phyloP scores from a whole-genome alignment of 495 filamentous ascomycete species.

The Lasiosphaeris hirsuta region DNA sequence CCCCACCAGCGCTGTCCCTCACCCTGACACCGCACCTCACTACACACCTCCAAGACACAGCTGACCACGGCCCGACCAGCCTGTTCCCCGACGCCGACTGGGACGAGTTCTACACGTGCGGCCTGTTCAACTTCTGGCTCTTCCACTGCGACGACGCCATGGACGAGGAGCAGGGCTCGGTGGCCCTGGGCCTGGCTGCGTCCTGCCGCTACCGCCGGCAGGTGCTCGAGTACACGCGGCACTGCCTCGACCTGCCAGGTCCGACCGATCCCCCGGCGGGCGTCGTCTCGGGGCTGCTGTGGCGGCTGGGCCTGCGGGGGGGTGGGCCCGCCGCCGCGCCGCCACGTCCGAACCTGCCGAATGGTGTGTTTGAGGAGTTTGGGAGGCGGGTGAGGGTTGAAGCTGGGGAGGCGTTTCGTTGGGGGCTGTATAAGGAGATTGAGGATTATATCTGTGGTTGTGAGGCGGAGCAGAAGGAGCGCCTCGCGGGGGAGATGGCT shows the following conservation, averaged over 20 bases:
- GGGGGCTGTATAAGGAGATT: slow-evolving; percentile 11
- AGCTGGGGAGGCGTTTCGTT: slow-evolving; percentile 1
- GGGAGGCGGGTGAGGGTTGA: neutral
- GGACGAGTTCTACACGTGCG: slow-evolving; percentile 11
- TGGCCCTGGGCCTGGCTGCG: slow-evolving; percentile 3
- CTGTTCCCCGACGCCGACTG: slow-evolving; percentile 17
- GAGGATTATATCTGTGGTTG: slow-evolving; percentile 8
- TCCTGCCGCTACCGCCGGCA: slow-evolving; percentile 9
- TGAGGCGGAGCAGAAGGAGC: slow-evolving; percentile 12
- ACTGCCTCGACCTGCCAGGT: slow-evolving; percentile 9
- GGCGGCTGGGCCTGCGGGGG: too few species aligned
- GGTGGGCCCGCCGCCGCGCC: neutral
- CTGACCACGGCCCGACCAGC: neutral
- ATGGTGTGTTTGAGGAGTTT: slow-evolving; percentile 10
- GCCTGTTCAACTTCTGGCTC: slow-evolving; percentile 12
- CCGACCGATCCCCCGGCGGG: neutral
- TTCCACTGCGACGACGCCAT: slow-evolving; percentile 18
- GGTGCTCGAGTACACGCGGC: slow-evolving; percentile 5
- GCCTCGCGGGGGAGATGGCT: slow-evolving; percentile 6
- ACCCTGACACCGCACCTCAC: too few species aligned
- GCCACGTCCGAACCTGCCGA: slow-evolving; percentile 6
- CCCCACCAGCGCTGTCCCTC: too few species aligned
- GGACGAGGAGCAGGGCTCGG: slow-evolving; percentile 1
- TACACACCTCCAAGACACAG: too few species aligned
- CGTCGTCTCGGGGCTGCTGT: neutral